These are phyloP conservation scores for Mortierella alpina DNA, from an alignment of 192 early-diverging fungal species.

Conservation along the genomic window DNA sequence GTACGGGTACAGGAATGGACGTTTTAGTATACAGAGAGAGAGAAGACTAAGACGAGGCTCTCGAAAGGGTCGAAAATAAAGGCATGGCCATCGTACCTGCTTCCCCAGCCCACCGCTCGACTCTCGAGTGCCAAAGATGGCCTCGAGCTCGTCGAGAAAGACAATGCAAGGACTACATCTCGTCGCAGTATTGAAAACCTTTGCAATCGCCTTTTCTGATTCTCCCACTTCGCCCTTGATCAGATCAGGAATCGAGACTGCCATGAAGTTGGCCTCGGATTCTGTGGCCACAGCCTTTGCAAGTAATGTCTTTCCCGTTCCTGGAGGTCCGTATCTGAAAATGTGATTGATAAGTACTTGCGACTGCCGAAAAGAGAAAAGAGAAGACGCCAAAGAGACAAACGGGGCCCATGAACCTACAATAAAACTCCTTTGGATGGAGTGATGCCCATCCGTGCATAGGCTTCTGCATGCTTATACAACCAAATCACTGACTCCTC, in stretches of 20 bases:
- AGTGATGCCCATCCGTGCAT: constrained; percentile 72
- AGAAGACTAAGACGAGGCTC: neutral
- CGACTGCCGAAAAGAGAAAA: neutral
- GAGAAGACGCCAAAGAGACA: neutral
- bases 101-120: constrained; percentile 74
- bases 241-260: constrained; percentile 82
- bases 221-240: constrained; percentile 93
- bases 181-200: constrained; percentile 77
- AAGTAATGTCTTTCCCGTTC: constrained; percentile 93
- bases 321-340: constrained; percentile 80
- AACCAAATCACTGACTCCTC: constrained; percentile 87
- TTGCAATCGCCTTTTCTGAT: constrained; percentile 90
- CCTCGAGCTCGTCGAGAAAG: constrained; percentile 96
- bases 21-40: neutral
- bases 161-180: constrained; percentile 82
- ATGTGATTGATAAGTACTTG: constrained; percentile 4
- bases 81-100: constrained; percentile 56
- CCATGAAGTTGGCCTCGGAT: constrained; percentile 82
- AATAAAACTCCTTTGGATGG: constrained; percentile 87
- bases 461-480: constrained; percentile 71
- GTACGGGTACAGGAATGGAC: neutral
- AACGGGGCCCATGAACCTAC: constrained; percentile 42
- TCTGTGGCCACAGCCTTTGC: constrained; percentile 88
- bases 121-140: constrained; percentile 82
- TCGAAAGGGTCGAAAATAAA: neutral